These are phyloP conservation scores for Omphalea diandra DNA, from an alignment of 441 rosid species.

Conservation along the genomic window DNA sequence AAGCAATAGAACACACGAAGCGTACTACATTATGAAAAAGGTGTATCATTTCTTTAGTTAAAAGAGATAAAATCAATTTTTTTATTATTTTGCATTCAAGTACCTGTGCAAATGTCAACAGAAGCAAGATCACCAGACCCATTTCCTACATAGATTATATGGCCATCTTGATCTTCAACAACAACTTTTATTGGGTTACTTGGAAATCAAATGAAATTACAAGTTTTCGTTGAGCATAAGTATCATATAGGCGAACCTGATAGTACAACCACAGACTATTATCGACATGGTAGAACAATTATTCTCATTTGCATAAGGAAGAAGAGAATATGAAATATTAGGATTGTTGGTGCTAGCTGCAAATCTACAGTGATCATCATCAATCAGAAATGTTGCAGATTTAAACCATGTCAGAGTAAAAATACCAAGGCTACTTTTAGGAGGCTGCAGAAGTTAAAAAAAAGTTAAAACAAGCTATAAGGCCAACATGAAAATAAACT, in stretches of 20 bases:
- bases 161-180: conserved; percentile 71
- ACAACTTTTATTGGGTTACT: conserved; percentile 76
- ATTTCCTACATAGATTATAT: conserved; percentile 77
- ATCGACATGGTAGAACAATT: neutral
- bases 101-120: conserved; percentile 84
- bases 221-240: conserved; percentile 87
- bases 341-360: conserved; percentile 70
- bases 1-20: too few relatives aligned
- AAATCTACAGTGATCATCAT: conserved; percentile 80
- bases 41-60: neutral
- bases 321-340: neutral
- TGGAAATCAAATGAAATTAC: conserved; percentile 81
- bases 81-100: neutral
- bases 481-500: neutral
- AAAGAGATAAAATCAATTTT: neutral
- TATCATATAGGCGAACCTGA: conserved; percentile 87
- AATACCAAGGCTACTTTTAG: conserved; percentile 73
- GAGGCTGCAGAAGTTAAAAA: conserved; percentile 56
- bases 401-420: conserved; percentile 95
- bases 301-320: neutral
- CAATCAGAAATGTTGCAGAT: conserved; percentile 65
- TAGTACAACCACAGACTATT: conserved; percentile 10
- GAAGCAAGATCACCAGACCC: conserved; percentile 94
- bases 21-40: neutral
- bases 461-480: conserved; percentile 11